Evolutionary conservation across 2,329 filamentous ascomycete genomes (phyloP), one percentile per base, ranked within the genome.

Genomic region (Exophiala dermatitidis): DNA sequence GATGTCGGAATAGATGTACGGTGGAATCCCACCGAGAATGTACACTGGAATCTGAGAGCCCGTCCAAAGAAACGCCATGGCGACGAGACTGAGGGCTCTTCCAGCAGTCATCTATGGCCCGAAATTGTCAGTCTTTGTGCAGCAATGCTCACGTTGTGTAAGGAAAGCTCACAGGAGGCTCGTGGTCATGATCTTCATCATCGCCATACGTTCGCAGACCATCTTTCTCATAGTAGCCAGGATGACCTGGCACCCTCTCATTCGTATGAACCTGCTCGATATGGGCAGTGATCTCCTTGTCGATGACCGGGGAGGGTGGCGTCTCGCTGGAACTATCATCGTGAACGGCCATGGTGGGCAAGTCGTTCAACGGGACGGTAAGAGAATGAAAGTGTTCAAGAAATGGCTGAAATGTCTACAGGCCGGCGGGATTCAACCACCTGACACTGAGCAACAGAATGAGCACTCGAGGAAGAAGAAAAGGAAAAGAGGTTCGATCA

Each of bases 61-160:
- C 46, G 78, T 79, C 79, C 79, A 82, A 26, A 82, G 67, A 52
- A 83, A 79, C 3, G 77, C 77, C 77, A 81, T 81, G 54, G 78
- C 78, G 9, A 77, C 61, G 44, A 82, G 70, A 49, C 73, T 74
- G 76, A 80, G 77, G 60, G 47, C 45, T 49, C 61, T 56, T 26
- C 47, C 50, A 9, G 55, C 37, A 10, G 58, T 60, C 61, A 63
- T 60, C 61, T 63, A 48, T 72, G 2, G 76, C 70, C 31, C 64
- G 68, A 56, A 74, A 19, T 72, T n/a, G 70, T 72, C 74, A 80
- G 50, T 44, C 33, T 38, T 5, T 30, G 5, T 5, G 8, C n/a
- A 26, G 5, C 41, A 31, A 12, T 33, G n/a, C 29, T 12, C 12
- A 37, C 3, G 44, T 8, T n/a, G 7, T 5, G 12, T 26, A 46